phyloP scores from a whole-genome alignment of 2,329 filamentous ascomycete genomes.

The Verticillium dahliae region DNA sequence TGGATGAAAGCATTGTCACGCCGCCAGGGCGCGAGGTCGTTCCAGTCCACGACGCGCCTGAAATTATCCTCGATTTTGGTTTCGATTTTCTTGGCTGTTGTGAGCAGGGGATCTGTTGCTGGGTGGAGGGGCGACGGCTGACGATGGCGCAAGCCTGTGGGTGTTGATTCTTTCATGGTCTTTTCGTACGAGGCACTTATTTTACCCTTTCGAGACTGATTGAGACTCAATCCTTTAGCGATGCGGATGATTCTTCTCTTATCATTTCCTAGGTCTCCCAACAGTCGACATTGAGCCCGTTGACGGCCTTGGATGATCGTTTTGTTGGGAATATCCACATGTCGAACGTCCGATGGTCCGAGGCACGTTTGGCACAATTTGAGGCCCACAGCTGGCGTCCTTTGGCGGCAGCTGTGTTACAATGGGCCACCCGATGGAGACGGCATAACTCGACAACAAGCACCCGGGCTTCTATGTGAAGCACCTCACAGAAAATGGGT shows the following conservation, averaged over 20 bases:
- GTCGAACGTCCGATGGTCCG: background rate
- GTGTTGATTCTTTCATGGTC: background rate
- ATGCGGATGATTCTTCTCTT: background rate
- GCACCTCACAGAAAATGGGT: too few relatives aligned
- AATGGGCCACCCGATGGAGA: background rate
- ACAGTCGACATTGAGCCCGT: background rate
- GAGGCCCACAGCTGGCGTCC: background rate
- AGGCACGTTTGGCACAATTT: background rate
- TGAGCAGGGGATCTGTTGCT: constrained; percentile 2
- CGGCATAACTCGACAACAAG: background rate
- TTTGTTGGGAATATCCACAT: background rate
- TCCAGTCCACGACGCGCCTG: constrained; percentile 40
- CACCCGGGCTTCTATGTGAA: too few relatives aligned
- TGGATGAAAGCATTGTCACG: constrained; percentile 53
- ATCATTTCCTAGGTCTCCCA: background rate
- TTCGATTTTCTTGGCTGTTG: constrained; percentile 27
- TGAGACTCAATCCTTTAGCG: background rate
- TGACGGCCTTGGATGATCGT: background rate
- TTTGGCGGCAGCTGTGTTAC: background rate
- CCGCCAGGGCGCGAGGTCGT: constrained; percentile 52
- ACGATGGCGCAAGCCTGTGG: background rate
- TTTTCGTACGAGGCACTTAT: background rate
- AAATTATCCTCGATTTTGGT: constrained; percentile 31
- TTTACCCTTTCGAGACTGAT: background rate
- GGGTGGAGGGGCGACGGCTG: background rate